phyloP scores from a whole-genome alignment of 2,329 filamentous ascomycete species.

The Rachicladosporium sp. region DNA sequence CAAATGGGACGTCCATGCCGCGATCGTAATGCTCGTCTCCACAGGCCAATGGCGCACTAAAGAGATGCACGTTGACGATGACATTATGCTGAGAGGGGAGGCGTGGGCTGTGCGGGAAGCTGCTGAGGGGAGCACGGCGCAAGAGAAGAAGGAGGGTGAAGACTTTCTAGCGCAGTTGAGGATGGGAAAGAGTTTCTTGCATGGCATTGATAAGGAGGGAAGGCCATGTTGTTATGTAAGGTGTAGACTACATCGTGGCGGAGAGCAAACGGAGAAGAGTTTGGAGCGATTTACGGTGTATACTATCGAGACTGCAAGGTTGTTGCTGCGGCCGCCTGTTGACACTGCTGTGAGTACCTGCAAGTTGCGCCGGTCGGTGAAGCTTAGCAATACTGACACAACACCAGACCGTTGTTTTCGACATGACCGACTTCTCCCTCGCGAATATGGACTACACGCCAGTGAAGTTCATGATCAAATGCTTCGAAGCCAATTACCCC shows the following conservation, averaged over 20 bases:
- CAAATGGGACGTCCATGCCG: conserved; percentile 92
- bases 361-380: conserved; percentile 12
- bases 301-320: conserved; percentile 83
- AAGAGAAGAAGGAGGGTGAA: conserved; percentile 53
- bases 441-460: conserved; percentile 98
- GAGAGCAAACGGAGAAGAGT: conserved; percentile 69
- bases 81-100: conserved; percentile 72
- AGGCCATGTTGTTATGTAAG: conserved; percentile 79
- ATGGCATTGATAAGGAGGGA: conserved; percentile 72
- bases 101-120: conserved; percentile 49
- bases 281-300: conserved; percentile 87
- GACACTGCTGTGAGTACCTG: conserved; percentile 69
- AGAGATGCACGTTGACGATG: conserved; percentile 79
- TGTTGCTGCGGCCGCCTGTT: conserved; percentile 65
- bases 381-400: too few species aligned
- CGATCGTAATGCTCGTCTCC: conserved; percentile 84
- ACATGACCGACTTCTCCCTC: conserved; percentile 87
- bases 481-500: conserved; percentile 97
- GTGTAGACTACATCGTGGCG: conserved; percentile 67
- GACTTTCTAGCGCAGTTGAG: conserved; percentile 77
- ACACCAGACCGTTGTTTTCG: conserved; percentile 76
- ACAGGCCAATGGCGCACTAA: conserved; percentile 82
- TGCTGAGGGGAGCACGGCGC: conserved; percentile 46
- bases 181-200: conserved; percentile 85
- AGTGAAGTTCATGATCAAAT: conserved; percentile 99